Conservation (phyloP, 495 filamentous ascomycete species). For the Chaetomium fimeti region DNA sequence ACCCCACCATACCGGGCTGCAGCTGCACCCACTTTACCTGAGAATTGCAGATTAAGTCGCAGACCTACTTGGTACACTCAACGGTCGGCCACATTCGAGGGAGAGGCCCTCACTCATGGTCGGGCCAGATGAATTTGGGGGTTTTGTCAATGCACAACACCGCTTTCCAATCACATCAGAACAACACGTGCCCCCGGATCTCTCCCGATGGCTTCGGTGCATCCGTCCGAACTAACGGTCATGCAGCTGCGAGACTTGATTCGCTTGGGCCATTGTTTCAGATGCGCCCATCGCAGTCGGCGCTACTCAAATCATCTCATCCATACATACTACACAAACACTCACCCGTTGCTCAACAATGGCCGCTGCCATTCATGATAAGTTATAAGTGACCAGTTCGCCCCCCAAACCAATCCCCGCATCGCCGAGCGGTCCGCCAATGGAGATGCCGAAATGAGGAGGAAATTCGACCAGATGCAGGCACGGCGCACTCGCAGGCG, state of each 20-base stretch:
- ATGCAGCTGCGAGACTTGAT: conserved; percentile 24
- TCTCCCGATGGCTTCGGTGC: conserved; percentile 13
- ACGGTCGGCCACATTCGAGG: conserved; percentile 4
- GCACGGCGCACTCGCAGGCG: conserved; percentile 17
- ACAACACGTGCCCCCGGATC: conserved; percentile 19
- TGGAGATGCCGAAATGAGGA: background rate
- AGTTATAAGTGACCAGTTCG: background rate
- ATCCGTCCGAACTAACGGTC: conserved; percentile 20
- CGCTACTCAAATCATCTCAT: background rate
- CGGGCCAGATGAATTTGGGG: conserved; percentile 9
- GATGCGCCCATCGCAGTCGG: background rate
- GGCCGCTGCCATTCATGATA: background rate
- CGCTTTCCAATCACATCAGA: conserved; percentile 20
- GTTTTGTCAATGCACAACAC: conserved; percentile 26
- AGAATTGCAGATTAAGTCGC: conserved; percentile 28
- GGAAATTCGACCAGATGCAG: conserved; percentile 10
- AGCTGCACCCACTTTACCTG: conserved; percentile 25
- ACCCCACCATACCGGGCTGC: conserved; percentile 29
- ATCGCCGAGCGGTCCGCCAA: background rate
- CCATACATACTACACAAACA: too few species aligned
- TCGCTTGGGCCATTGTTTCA: conserved; percentile 13
- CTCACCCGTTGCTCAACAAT: background rate
- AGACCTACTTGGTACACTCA: too few species aligned
- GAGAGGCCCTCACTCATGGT: conserved; percentile 14
- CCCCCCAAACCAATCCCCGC: conserved; percentile 12